These are phyloP conservation scores for Suillus fuscotomentosus DNA, from an alignment of 768 basidiomycete genomes.

Conservation along the genomic window DNA sequence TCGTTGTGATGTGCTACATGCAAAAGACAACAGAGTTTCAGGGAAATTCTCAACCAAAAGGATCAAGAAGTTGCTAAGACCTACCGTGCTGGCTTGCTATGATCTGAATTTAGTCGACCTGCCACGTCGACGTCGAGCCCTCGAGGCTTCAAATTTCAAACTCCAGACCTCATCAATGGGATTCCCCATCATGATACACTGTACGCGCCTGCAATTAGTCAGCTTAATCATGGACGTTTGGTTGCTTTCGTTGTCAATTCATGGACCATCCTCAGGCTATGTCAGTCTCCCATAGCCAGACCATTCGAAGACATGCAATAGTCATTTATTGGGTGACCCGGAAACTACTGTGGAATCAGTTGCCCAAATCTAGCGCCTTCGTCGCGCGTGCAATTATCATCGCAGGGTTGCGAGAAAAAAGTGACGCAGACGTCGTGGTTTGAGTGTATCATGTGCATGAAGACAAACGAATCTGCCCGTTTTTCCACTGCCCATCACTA, in stretches of 20 bases:
- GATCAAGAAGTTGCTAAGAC: background rate
- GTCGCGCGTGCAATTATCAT: background rate
- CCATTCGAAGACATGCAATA: background rate
- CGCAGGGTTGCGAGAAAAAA: background rate
- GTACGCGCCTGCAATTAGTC: background rate
- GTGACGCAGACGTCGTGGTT: background rate
- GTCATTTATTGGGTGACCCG: background rate
- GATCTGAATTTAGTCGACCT: background rate
- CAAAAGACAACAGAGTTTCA: background rate
- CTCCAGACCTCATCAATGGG: background rate
- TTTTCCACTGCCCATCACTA: constrained; percentile 4
- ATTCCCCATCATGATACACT: background rate
- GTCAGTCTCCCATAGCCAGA: background rate
- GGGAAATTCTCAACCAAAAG: background rate
- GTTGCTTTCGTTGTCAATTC: background rate
- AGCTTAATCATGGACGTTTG: background rate
- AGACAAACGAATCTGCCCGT: background rate
- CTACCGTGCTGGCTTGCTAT: background rate
- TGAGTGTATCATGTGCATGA: background rate
- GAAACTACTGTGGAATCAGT: background rate
- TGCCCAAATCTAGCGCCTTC: background rate
- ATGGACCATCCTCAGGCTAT: background rate
- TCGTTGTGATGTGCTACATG: background rate
- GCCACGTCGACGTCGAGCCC: background rate
- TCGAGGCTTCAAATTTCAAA: background rate